Conservation (phyloP, 176 grass and related monocot species). For the Sorghum bicolor region Sorghum_bicolor_NCBIv3 NC_012870.2:52500001-52500500, state of each 20-base stretch:
- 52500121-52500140: conserved; percentile 47
- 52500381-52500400: conserved; percentile 44
- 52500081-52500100: conserved; percentile 60
- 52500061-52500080: conserved; percentile 26
- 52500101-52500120: conserved; percentile 57
- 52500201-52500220: conserved; percentile 34
- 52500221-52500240: conserved; percentile 35
- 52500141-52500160: conserved; percentile 44
- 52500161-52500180: conserved; percentile 41
- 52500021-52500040: conserved; percentile 46
- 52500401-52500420: conserved; percentile 47
- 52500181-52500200: conserved; percentile 38
- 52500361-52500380: neutral
- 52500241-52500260: conserved; percentile 44
- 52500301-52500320: neutral
- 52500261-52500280: neutral
- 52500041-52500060: conserved; percentile 62
- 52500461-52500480: conserved; percentile 37
- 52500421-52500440: conserved; percentile 49
- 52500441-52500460: conserved; percentile 48
- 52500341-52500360: too few species aligned
- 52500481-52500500: conserved; percentile 27
- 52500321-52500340: neutral
- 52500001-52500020: conserved; percentile 24
- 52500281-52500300: too few species aligned